These are phyloP conservation scores for Passalora sequoiae DNA, from an alignment of 2,329 filamentous ascomycete genomes.

Conservation along the genomic window DNA sequence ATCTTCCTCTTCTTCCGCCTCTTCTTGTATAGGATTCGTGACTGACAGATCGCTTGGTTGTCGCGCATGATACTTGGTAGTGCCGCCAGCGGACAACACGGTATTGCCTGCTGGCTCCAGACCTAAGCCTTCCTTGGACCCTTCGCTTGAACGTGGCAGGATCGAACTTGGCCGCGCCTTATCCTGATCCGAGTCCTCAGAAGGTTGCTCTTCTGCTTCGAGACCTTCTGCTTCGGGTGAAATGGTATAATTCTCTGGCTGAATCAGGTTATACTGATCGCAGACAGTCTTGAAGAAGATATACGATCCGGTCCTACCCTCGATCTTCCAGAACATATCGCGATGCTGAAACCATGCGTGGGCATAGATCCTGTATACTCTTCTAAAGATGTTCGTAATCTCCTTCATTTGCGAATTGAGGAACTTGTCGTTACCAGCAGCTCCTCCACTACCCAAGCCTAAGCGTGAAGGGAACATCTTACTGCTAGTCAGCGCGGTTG, in stretches of 20 bases:
- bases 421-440: conserved; percentile 31
- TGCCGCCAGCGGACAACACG: conserved; percentile 56
- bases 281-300: conserved; percentile 96
- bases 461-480: conserved; percentile 93
- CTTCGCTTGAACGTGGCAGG: conserved; percentile 14
- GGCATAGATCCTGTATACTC: conserved; percentile 93
- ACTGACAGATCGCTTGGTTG: conserved; percentile 75
- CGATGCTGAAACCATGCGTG: conserved; percentile 98
- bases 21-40: conserved; percentile 74
- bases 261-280: conserved; percentile 82
- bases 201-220: conserved; percentile 43
- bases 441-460: conserved; percentile 44
- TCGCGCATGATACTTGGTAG: conserved; percentile 77
- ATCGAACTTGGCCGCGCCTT: conserved; percentile 14
- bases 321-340: conserved; percentile 90
- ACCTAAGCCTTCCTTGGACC: conserved; percentile 16
- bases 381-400: conserved; percentile 88
- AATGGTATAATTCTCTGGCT: conserved; percentile 91
- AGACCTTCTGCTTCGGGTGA: conserved; percentile 83
- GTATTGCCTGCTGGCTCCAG: conserved; percentile 36
- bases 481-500: conserved; percentile 85
- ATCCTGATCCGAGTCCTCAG: conserved; percentile 9
- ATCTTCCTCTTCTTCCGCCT: conserved; percentile 58
- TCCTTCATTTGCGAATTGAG: conserved; percentile 64
- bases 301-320: conserved; percentile 85